Base-by-base conservation (phyloP, 2,329 filamentous ascomycete genomes). In the Ascochyta rabiei region DNA sequence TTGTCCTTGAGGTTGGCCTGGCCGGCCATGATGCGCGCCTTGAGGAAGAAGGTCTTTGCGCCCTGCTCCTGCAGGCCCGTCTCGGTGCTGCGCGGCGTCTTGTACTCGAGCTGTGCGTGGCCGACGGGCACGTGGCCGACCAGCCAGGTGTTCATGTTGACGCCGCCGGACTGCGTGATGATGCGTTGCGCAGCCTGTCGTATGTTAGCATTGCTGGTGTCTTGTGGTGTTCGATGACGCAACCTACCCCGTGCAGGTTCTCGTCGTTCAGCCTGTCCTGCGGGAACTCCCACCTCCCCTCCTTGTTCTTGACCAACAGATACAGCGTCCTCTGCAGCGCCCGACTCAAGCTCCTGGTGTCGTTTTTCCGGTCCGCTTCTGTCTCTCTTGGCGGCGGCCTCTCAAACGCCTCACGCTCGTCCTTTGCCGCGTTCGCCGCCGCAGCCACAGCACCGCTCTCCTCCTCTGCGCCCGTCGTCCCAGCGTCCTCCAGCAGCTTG, bases 111-210 rank as follows among this genome's bases (percentile, higher is more conserved):
- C 63, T 90, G 81, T 69, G 89, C 79, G 77, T 97, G 89, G 23
- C 93, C 93, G 54, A 97, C 84, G 10, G 95, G 95, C 54, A 89
- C 89, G 67, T 92, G 92, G 57, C 92, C 93, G 46, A 99, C 90
- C 65, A 98, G 86, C 93, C 95, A 99, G 50, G 92, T 97, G 81
- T 98, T 98, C 93, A 99, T 98, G 82, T 99, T 96, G 57, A 90
- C 79, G 54, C 95, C 95, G 9, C 89, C 92, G 3, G 91, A 82
- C 67, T 90, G 83, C 47, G 88, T 81, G 21, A 98, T 82, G 49
- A 92, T 86, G 56, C 92, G 85, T 71, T 91, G 85, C 33, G 93
- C 92, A 39, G 90, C 88, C 95, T 99, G 66, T 8, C n/a, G 42
- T 63, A 52, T 33, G 51, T 70, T 53, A 70, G 63, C 38, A 16